phyloP scores from a whole-genome alignment of 2,329 filamentous ascomycete genomes.

The Fusarium nisikadoi region DNA sequence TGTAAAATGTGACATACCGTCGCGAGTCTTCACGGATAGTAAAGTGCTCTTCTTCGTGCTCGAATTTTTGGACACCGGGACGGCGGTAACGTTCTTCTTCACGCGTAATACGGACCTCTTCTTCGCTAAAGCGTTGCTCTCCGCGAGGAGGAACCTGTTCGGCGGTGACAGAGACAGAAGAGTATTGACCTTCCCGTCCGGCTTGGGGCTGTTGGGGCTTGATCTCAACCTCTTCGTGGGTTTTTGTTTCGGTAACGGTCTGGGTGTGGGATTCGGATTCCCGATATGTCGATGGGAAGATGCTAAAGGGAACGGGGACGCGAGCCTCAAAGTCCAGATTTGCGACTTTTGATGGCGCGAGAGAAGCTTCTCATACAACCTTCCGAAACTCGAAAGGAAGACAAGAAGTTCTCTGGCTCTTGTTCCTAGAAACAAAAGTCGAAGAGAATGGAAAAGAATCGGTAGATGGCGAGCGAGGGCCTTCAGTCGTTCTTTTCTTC shows the following conservation, averaged over 20 bases:
- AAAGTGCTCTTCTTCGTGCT: constrained; percentile 45
- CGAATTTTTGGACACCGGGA: constrained; percentile 67
- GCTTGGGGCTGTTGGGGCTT: constrained; percentile 79
- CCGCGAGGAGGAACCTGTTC: constrained; percentile 69
- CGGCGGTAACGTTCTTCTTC: constrained; percentile 81
- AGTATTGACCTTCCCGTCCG: constrained; percentile 98
- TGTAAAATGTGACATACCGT: constrained; percentile 57
- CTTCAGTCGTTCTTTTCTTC: constrained; percentile 52
- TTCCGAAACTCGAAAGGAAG: constrained; percentile 73
- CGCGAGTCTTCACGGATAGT: constrained; percentile 58
- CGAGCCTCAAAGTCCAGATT: constrained; percentile 99
- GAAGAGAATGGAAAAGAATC: constrained; percentile 52
- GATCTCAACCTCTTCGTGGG: constrained; percentile 91
- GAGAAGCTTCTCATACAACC: constrained; percentile 73
- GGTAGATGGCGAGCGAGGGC: constrained; percentile 46
- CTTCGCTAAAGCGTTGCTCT: constrained; percentile 75
- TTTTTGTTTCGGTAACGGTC: constrained; percentile 67
- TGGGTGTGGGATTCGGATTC: constrained; percentile 63
- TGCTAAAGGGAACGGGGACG: constrained; percentile 99
- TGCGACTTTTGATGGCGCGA: constrained; percentile 79
- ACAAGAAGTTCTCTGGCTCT: constrained; percentile 75
- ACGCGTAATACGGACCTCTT: constrained; percentile 85
- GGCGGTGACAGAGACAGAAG: constrained; percentile 73
- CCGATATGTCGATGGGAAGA: constrained; percentile 98
- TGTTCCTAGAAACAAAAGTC: constrained; percentile 67